Evolutionary conservation across 352 stramenopile genomes (phyloP).

Genomic region (Globisporangium yorkense): DNA sequence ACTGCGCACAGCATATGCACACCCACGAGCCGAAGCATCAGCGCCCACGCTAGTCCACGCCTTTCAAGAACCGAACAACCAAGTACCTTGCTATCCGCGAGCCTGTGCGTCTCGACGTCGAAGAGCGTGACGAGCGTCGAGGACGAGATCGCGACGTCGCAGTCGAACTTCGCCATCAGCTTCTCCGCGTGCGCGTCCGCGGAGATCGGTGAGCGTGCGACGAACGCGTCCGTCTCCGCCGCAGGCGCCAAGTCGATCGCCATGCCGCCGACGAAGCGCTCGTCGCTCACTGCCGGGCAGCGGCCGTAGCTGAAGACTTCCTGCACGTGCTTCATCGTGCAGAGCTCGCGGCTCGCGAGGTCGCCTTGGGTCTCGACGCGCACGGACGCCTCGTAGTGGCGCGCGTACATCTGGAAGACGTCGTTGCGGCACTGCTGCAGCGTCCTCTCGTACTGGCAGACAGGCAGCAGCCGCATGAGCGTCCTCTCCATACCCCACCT

Average conservation of each 20-base stretch:
- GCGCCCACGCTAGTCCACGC: too few relatives aligned
- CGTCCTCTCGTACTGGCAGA: constrained; percentile 29
- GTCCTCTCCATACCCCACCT: too few relatives aligned
- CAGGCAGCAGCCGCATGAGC: background rate
- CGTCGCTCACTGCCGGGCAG: constrained; percentile 13
- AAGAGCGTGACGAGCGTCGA: constrained; percentile 70
- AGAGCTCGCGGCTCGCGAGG: constrained; percentile 7
- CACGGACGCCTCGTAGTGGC: constrained; percentile 48
- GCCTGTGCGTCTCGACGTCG: constrained; percentile 36
- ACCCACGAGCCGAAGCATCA: too few relatives aligned
- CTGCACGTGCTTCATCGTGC: constrained; percentile 30
- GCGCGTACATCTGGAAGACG: constrained; percentile 55
- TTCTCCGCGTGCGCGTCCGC: constrained; percentile 40
- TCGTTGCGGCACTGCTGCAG: constrained; percentile 49
- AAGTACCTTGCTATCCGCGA: constrained; percentile 6
- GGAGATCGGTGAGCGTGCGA: constrained; percentile 36
- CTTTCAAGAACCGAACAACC: background rate
- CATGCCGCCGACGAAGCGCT: constrained; percentile 5
- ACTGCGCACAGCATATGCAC: constrained; percentile 17
- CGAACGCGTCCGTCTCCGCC: background rate
- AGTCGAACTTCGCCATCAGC: constrained; percentile 65
- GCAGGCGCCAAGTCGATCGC: constrained; percentile 5
- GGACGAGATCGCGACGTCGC: constrained; percentile 63
- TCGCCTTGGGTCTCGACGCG: constrained; percentile 19
- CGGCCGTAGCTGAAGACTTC: constrained; percentile 33